phyloP scores from a whole-genome alignment of 2,329 filamentous ascomycete genomes.

The Trichoderma atrobrunneum region DNA sequence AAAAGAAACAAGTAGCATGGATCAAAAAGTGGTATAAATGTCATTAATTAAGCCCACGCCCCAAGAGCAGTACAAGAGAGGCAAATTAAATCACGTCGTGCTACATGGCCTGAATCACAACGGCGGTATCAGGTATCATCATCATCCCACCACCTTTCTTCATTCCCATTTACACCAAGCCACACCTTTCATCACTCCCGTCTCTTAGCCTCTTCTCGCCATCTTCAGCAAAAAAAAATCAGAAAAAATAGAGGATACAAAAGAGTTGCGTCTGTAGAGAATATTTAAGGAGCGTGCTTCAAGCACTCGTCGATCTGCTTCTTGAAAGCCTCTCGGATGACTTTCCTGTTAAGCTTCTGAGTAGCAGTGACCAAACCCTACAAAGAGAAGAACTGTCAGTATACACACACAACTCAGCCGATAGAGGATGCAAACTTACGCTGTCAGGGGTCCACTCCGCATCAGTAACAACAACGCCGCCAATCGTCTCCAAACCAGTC shows the following conservation, averaged over 20 bases:
- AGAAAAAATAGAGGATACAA: background rate
- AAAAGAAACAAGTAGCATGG: background rate
- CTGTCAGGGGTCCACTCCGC: constrained; percentile 87
- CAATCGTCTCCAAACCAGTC: constrained; percentile 68
- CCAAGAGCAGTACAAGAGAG: constrained; percentile 13
- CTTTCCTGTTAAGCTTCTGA: constrained; percentile 57
- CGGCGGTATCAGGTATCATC: constrained; percentile 26
- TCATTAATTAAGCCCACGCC: constrained; percentile 14
- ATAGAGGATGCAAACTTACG: constrained; percentile 52
- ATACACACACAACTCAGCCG: background rate
- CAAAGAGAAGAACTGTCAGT: constrained; percentile 23
- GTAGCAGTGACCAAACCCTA: constrained; percentile 61
- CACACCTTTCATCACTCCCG: background rate
- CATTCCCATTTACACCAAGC: background rate
- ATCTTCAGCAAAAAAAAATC: background rate
- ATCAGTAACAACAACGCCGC: constrained; percentile 73
- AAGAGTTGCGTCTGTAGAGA: background rate
- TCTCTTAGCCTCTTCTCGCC: background rate
- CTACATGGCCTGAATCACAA: constrained; percentile 14
- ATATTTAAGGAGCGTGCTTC: constrained; percentile 29
- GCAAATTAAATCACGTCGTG: constrained; percentile 14
- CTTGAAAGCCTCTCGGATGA: constrained; percentile 49
- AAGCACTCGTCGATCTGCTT: constrained; percentile 48
- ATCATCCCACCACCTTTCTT: background rate
- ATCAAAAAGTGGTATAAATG: constrained; percentile 15